Base-by-base conservation (phyloP, 1,284 basidiomycete species). In the Cutaneotrichosporon sp. region DNA sequence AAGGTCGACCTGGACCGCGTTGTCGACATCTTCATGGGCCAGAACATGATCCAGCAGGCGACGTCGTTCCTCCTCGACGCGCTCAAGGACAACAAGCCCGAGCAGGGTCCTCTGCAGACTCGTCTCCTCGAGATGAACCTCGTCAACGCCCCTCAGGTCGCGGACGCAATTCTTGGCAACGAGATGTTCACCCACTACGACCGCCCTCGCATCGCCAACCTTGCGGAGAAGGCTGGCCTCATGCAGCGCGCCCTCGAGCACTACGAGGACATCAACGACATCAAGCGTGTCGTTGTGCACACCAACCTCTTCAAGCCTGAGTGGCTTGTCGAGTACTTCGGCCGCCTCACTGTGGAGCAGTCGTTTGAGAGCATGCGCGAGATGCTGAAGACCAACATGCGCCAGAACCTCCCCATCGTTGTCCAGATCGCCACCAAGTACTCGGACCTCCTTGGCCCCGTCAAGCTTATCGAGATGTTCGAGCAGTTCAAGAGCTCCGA, bases 371-470 rank as follows among this genome's bases (percentile, higher is more conserved):
- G 92, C 80, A 83, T 99, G 82, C 89, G 97, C 73, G 97, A 99
- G 83, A 99, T 99, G 97, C 87, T 99, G 65, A 87, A 89, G 63
- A 86, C 93, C 73, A 99, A 99, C 83, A 97, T 99, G 71, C 91
- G 96, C 61, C 96, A 99, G 82, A 99, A 99, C 81, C 84, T 99
- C 53, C 92, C 97, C 76, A 88, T 97, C 56, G 97, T 96, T 56
- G 91, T 99, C 56, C 96, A 99, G 82, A 94, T 98, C 74, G 95
- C 97, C 18, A 99, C 96, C 64, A 99, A 99, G 83, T 99, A 99
- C 82, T 98, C 95, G 14, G 97, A 99, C 75, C 90, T 99, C 64
- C 87, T 99, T 55, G 96, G 97, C 8, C 93, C 97, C 56, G 89
- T 97, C 81, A 94, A 95, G 81, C 85, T 99, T 65, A 98, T 99